Conservation (phyloP, 306 rosid genomes). For the Dryas alaskensis region DNA sequence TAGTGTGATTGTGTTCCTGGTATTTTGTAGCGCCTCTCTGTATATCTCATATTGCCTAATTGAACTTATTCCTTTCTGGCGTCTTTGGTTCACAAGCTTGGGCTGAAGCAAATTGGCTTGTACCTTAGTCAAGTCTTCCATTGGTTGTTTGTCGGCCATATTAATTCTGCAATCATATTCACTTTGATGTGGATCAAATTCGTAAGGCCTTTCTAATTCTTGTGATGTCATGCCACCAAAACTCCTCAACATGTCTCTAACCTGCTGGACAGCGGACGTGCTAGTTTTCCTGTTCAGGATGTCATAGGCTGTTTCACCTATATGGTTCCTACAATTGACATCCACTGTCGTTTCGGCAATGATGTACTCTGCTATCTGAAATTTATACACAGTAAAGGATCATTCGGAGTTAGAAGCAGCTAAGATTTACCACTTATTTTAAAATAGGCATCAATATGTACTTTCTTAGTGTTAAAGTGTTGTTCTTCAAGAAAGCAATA, state of each 20-base stretch:
- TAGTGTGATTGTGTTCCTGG: conserved; percentile 60
- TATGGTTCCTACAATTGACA: conserved; percentile 44
- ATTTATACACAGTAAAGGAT: not conserved
- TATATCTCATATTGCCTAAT: conserved; percentile 39
- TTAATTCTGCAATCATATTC: not conserved
- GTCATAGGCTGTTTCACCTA: conserved; percentile 54
- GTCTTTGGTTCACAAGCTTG: conserved; percentile 20
- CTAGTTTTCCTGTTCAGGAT: conserved; percentile 40
- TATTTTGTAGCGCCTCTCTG: conserved; percentile 58
- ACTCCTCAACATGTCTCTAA: conserved; percentile 32
- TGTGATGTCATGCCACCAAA: conserved; percentile 27
- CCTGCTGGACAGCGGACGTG: conserved; percentile 13
- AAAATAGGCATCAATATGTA: too few relatives aligned
- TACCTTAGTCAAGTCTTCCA: not conserved
- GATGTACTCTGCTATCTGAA: conserved; percentile 61
- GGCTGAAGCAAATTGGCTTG: conserved; percentile 12
- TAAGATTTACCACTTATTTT: not conserved
- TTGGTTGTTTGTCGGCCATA: not conserved
- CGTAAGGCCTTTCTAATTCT: conserved; percentile 2
- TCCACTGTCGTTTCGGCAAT: conserved; percentile 44
- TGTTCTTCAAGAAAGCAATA: too few relatives aligned
- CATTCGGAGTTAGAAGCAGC: not conserved
- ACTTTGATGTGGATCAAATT: not conserved
- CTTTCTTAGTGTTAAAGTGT: too few relatives aligned
- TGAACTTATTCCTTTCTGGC: conserved; percentile 10